These are phyloP conservation scores for Spathaspora hagerdaliae DNA, from an alignment of 805 yeast genomes.

Conservation along the genomic window DNA sequence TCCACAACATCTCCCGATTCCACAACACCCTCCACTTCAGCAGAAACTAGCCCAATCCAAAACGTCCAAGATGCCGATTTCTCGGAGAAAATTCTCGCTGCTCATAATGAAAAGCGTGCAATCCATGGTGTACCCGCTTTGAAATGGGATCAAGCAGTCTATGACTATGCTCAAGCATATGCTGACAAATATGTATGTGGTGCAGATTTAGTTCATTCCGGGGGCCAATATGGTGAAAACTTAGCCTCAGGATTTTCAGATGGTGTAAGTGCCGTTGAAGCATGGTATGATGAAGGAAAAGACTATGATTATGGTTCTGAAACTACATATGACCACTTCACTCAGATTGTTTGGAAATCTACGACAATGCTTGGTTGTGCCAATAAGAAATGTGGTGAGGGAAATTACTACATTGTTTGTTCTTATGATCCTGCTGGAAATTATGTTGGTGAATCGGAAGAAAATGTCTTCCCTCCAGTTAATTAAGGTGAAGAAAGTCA, in stretches of 20 bases:
- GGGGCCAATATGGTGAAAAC: constrained; percentile 40
- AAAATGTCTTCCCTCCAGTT: constrained; percentile 12
- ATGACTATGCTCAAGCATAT: constrained; percentile 47
- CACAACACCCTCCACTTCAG: too few relatives aligned
- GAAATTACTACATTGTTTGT: constrained; percentile 62
- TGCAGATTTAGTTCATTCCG: constrained; percentile 29
- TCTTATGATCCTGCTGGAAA: constrained; percentile 77
- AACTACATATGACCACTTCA: constrained; percentile 55
- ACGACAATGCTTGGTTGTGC: constrained; percentile 71
- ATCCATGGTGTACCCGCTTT: constrained; percentile 49
- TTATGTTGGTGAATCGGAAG: constrained; percentile 38
- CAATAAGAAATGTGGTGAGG: constrained; percentile 48
- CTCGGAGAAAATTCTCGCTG: constrained; percentile 45
- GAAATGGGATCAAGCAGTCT: constrained; percentile 53
- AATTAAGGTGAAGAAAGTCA: neutral
- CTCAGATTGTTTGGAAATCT: constrained; percentile 72
- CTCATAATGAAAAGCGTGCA: constrained; percentile 59
- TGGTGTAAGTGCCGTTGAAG: constrained; percentile 28
- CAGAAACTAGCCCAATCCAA: neutral
- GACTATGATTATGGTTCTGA: constrained; percentile 21
- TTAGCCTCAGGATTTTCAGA: constrained; percentile 32
- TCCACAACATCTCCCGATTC: too few relatives aligned
- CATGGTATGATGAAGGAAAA: constrained; percentile 40
- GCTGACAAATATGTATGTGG: constrained; percentile 48
- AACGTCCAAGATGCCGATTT: constrained; percentile 22